phyloP scores from a whole-genome alignment of 192 early-diverging fungal genomes.

The Gaertneriomyces sp. region DNA sequence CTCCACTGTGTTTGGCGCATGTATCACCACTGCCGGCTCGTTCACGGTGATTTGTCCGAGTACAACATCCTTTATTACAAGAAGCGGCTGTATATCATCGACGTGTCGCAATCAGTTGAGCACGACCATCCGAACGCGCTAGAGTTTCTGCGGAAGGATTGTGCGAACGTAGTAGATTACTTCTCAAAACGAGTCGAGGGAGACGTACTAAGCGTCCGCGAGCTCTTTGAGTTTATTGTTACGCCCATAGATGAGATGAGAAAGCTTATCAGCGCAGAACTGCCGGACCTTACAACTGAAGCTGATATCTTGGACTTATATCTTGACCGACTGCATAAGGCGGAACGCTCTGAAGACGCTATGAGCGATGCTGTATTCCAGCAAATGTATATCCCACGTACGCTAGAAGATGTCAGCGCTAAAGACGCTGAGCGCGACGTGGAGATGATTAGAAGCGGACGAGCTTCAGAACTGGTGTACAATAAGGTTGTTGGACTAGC shows the following conservation, averaged over 20 bases:
- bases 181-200: constrained; percentile 74
- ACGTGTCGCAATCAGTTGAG: constrained; percentile 98
- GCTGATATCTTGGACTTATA: too few species aligned
- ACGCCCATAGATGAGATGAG: constrained; percentile 22
- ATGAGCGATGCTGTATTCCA: constrained; percentile 89
- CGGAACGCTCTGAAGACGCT: too few species aligned
- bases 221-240: constrained; percentile 85
- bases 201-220: constrained; percentile 59
- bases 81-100: constrained; percentile 82
- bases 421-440: constrained; percentile 82
- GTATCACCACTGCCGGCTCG: constrained; percentile 89
- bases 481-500: too few species aligned
- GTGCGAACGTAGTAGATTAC: constrained; percentile 88
- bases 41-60: constrained; percentile 96
- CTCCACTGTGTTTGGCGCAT: constrained; percentile 84
- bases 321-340: too few species aligned
- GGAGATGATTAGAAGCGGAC: constrained; percentile 66
- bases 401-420: constrained; percentile 84
- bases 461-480: constrained; percentile 51
- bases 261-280: constrained; percentile 7
- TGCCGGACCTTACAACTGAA: background rate
- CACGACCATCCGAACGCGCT: constrained; percentile 97
- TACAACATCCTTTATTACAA: constrained; percentile 94
- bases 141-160: constrained; percentile 94
- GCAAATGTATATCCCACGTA: constrained; percentile 86